Conservation (phyloP, 2,329 filamentous ascomycete genomes). For the Polytolypa hystricis region DNA sequence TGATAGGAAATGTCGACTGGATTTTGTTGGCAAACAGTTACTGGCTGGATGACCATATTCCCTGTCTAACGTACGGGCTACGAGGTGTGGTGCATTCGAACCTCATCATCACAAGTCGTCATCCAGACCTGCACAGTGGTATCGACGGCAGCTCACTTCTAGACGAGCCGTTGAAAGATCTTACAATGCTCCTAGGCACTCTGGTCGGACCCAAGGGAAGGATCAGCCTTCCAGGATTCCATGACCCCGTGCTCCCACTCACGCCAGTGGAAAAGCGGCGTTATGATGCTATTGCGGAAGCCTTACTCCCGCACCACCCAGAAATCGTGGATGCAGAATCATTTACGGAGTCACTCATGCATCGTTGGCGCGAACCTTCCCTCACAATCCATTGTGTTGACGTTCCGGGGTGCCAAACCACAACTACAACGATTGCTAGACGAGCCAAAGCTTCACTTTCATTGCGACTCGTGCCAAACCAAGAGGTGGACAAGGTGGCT, state of each 20-base stretch:
- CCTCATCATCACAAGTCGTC: slow-evolving; percentile 71
- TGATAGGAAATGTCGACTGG: slow-evolving; percentile 87
- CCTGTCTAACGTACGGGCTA: slow-evolving; percentile 88
- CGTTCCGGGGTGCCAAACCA: slow-evolving; percentile 76
- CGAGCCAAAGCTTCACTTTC: slow-evolving; percentile 82
- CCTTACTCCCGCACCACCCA: slow-evolving; percentile 62
- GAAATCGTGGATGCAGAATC: slow-evolving; percentile 51
- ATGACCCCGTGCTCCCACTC: slow-evolving; percentile 68
- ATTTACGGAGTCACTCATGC: slow-evolving; percentile 80
- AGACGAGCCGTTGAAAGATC: slow-evolving; percentile 83
- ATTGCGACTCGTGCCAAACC: slow-evolving; percentile 83
- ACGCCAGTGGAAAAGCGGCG: slow-evolving; percentile 64
- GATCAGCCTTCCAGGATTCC: slow-evolving; percentile 78
- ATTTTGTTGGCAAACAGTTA: slow-evolving; percentile 95
- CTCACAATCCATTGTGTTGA: slow-evolving; percentile 89
- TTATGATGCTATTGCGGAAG: slow-evolving; percentile 73
- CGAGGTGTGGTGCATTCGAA: slow-evolving; percentile 90
- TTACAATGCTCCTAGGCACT: slow-evolving; percentile 70
- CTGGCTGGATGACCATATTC: slow-evolving; percentile 93
- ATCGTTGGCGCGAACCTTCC: slow-evolving; percentile 89
- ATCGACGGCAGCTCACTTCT: slow-evolving; percentile 84
- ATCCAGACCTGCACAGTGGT: slow-evolving; percentile 85
- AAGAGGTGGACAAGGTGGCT: slow-evolving; percentile 71
- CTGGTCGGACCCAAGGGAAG: slow-evolving; percentile 71
- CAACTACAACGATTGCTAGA: slow-evolving; percentile 73